Conservation (phyloP, 352 stramenopile genomes). For the Phytophthora pinifolia region DNA sequence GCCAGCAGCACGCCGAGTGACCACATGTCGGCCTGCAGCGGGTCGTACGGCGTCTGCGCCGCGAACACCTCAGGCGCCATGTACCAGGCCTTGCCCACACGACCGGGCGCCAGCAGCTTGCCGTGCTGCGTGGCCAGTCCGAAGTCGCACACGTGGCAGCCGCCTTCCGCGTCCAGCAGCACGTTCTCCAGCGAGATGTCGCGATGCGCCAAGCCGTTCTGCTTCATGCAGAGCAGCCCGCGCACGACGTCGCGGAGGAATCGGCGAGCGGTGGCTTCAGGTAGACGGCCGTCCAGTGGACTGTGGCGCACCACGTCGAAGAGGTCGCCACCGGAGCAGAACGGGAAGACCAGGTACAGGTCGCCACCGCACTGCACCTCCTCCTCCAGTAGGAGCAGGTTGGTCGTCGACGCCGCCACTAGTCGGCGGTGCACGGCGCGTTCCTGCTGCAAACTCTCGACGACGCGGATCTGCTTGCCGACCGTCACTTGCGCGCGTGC, state of each 20-base stretch:
- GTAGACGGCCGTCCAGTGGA: slow-evolving; percentile 30
- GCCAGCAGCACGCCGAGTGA: slow-evolving; percentile 62
- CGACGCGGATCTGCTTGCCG: slow-evolving; percentile 36
- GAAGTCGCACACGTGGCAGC: slow-evolving; percentile 60
- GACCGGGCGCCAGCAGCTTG: slow-evolving; percentile 27
- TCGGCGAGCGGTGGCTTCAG: slow-evolving; percentile 32
- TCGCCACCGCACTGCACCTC: slow-evolving; percentile 40
- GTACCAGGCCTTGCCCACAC: slow-evolving; percentile 67
- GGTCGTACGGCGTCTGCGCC: slow-evolving; percentile 40
- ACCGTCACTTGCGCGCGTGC: slow-evolving; percentile 40
- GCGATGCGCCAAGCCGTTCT: slow-evolving; percentile 52
- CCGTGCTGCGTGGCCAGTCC: slow-evolving; percentile 35
- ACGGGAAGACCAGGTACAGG: slow-evolving; percentile 58
- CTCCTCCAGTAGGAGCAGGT: slow-evolving; percentile 51
- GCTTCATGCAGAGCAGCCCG: slow-evolving; percentile 38
- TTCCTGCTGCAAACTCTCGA: slow-evolving; percentile 53
- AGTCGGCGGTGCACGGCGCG: slow-evolving; percentile 47
- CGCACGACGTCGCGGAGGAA: slow-evolving; percentile 44
- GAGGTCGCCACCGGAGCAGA: slow-evolving; percentile 52
- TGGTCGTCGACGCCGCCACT: slow-evolving; percentile 27
- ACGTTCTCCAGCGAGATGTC: slow-evolving; percentile 73
- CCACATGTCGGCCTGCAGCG: slow-evolving; percentile 55
- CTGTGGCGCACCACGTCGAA: slow-evolving; percentile 52
- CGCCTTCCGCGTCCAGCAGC: slow-evolving; percentile 38
- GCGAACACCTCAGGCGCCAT: slow-evolving; percentile 67